A percentile compares a stretch with the other conserved stretches of the same genome.
phyloP scores from a whole-genome alignment of 2,329 filamentous ascomycete genomes.

The Pseudopyrenochaeta lycopersici region DNA sequence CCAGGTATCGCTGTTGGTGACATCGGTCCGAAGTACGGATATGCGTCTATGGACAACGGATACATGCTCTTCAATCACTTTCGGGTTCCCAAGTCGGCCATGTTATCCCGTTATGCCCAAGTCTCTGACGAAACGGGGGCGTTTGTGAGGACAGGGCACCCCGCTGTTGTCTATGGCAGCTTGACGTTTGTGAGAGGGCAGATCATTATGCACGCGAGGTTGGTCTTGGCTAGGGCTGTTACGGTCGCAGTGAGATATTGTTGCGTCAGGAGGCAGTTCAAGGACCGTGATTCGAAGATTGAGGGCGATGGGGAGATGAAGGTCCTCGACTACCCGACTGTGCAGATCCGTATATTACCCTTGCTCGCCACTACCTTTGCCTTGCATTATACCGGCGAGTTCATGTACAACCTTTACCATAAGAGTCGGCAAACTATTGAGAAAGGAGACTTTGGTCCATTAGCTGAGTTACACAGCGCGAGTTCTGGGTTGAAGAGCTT shows the following conservation, averaged over 20 bases:
- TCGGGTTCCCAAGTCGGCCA: constrained; percentile 58
- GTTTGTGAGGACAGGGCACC: constrained; percentile 58
- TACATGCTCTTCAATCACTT: constrained; percentile 63
- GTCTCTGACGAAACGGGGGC: constrained; percentile 57
- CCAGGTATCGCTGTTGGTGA: constrained; percentile 62
- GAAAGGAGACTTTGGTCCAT: constrained; percentile 58
- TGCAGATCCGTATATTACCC: constrained; percentile 63
- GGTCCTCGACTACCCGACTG: constrained; percentile 64
- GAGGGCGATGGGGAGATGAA: constrained; percentile 49
- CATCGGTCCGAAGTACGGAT: constrained; percentile 65
- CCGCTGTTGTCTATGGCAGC: constrained; percentile 61
- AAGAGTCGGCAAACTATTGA: constrained; percentile 58
- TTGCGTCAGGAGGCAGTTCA: constrained; percentile 60
- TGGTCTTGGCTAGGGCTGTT: constrained; percentile 62
- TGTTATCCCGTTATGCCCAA: constrained; percentile 60
- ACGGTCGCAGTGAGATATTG: constrained; percentile 63
- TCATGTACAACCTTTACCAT: constrained; percentile 61
- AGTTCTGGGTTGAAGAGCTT: constrained; percentile 64
- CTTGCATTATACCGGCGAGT: constrained; percentile 57
- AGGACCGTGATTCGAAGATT: constrained; percentile 56
- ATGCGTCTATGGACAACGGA: constrained; percentile 62
- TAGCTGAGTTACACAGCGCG: constrained; percentile 63
- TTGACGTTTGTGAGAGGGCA: constrained; percentile 59
- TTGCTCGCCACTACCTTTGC: constrained; percentile 63
- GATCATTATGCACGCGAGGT: constrained; percentile 60